A percentile compares a stretch with the other conserved stretches of the same genome.
Evolutionary conservation across 768 basidiomycete species (phyloP).

Genomic region (Rubroboletus satanas): DNA sequence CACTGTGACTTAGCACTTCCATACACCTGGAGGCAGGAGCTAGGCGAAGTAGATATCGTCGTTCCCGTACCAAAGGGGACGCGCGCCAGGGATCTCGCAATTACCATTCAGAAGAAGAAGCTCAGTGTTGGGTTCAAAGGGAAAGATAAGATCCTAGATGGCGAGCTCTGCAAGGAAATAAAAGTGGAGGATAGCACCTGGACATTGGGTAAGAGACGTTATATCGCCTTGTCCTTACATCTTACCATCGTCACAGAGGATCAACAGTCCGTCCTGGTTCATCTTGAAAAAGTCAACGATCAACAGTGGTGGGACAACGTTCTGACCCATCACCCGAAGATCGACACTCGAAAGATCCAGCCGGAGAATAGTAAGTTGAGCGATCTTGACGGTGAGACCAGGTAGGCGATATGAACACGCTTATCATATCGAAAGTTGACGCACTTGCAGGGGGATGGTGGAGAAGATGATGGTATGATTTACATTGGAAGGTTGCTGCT

Average conservation of each 20-base stretch:
- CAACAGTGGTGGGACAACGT: constrained; percentile 99
- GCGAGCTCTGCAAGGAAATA: constrained; percentile 89
- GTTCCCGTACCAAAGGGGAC: constrained; percentile 88
- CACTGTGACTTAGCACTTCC: constrained; percentile 62
- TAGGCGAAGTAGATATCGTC: constrained; percentile 79
- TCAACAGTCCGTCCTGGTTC: constrained; percentile 63
- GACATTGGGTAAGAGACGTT: constrained; percentile 68
- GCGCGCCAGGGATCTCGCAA: constrained; percentile 66
- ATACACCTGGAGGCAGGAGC: constrained; percentile 87
- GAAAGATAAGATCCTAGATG: constrained; percentile 79
- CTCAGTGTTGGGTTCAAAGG: constrained; percentile 84
- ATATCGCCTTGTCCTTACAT: neutral
- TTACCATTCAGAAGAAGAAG: constrained; percentile 77
- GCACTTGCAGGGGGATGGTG: constrained; percentile 76
- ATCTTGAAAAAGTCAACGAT: constrained; percentile 83
- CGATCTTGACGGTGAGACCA: constrained; percentile 93
- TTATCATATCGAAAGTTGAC: constrained; percentile 8
- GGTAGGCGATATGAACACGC: constrained; percentile 41
- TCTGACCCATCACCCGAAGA: constrained; percentile 90
- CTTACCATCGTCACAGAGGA: constrained; percentile 56
- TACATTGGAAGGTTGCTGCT: neutral
- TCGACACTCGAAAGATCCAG: constrained; percentile 93
- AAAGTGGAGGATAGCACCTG: constrained; percentile 97
- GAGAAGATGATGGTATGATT: constrained; percentile 98
- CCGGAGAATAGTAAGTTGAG: constrained; percentile 94